These are phyloP conservation scores for Mycosphaerella arachidis DNA, from an alignment of 2,329 filamentous ascomycete species.

Conservation along the genomic window DNA sequence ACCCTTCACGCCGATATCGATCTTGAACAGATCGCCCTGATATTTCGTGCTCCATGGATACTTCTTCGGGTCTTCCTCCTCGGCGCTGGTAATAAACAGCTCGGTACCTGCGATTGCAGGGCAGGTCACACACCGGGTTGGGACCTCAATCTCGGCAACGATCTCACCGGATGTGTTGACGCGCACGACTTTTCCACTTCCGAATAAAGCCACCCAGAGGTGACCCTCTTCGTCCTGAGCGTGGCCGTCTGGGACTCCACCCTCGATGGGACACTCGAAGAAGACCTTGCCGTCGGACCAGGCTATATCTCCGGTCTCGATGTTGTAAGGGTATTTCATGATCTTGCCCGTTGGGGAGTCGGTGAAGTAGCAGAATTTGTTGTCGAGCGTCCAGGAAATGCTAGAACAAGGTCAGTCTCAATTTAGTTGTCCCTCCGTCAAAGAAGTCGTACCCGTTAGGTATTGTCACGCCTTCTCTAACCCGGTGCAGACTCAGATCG, in stretches of 20 bases:
- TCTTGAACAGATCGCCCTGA: constrained; percentile 68
- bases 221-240: constrained; percentile 78
- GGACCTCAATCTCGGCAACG: constrained; percentile 68
- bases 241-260: constrained; percentile 72
- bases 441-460: constrained; percentile 9
- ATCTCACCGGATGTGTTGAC: constrained; percentile 66
- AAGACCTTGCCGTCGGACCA: constrained; percentile 66
- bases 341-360: constrained; percentile 70
- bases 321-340: constrained; percentile 69
- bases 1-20: constrained; percentile 71
- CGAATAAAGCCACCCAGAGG: constrained; percentile 85
- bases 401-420: constrained; percentile 75
- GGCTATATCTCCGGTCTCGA: constrained; percentile 57
- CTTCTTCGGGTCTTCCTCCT: constrained; percentile 61
- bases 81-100: constrained; percentile 76
- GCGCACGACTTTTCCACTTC: constrained; percentile 68
- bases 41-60: constrained; percentile 58
- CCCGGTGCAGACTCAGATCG: constrained; percentile 54
- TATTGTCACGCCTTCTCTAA: constrained; percentile 47
- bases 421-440: background rate
- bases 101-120: constrained; percentile 69
- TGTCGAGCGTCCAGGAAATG: constrained; percentile 71
- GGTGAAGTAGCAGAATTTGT: constrained; percentile 68
- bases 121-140: constrained; percentile 77
- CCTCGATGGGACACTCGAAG: constrained; percentile 63